These are phyloP conservation scores for Diplocarpon rosae DNA, from an alignment of 2,329 filamentous ascomycete species.

Conservation along the genomic window DNA sequence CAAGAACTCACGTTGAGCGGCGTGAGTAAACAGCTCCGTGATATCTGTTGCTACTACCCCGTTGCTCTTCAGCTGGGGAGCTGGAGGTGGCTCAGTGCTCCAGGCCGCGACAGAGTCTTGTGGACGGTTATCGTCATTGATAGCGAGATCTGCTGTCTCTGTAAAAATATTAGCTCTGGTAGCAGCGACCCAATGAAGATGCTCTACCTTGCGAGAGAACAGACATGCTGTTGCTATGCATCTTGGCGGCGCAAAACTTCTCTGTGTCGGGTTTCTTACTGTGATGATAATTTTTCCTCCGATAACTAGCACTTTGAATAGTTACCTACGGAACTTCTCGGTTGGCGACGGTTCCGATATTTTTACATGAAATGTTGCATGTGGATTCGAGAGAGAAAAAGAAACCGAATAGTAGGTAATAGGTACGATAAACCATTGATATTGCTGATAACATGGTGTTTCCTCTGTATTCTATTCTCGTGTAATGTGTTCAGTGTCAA, in stretches of 20 bases:
- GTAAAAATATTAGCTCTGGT: constrained; percentile 10
- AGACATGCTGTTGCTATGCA: constrained; percentile 20
- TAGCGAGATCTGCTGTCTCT: constrained; percentile 22
- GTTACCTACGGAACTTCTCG: constrained; percentile 11
- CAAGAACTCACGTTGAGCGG: constrained; percentile 38
- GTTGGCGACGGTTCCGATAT: constrained; percentile 3
- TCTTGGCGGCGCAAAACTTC: constrained; percentile 8
- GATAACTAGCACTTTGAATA: too few species aligned
- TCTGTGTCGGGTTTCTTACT: neutral
- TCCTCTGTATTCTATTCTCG: too few species aligned
- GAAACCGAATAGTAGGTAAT: too few species aligned
- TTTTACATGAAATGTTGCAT: too few species aligned
- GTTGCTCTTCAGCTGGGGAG: constrained; percentile 27
- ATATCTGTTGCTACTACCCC: constrained; percentile 48
- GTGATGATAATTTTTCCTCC: too few species aligned
- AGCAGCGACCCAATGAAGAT: neutral
- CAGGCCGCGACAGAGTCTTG: constrained; percentile 18
- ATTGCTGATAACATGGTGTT: too few species aligned
- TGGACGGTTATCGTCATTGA: constrained; percentile 20
- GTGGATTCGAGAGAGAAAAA: too few species aligned
- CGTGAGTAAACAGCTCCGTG: constrained; percentile 42
- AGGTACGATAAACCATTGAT: too few species aligned
- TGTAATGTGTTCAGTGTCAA: too few species aligned
- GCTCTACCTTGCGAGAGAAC: constrained; percentile 19
- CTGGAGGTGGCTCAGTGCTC: constrained; percentile 22